Base-by-base conservation (phyloP, 495 filamentous ascomycete species). In the Xylaria telfairii region DNA sequence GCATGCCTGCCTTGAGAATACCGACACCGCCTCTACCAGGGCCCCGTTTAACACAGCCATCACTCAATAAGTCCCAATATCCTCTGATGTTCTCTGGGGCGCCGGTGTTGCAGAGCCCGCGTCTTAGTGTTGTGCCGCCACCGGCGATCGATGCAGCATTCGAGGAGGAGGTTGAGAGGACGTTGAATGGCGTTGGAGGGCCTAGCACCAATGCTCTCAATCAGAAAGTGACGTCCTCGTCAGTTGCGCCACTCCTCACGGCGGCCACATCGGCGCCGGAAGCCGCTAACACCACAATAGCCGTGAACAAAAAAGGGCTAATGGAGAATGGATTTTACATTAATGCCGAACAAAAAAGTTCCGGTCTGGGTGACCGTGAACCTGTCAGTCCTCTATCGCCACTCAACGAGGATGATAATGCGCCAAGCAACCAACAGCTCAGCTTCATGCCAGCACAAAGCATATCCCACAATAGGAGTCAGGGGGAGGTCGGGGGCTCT, bases 81-180 rank as follows among this genome's bases (percentile, higher is more conserved):
- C 34, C 34, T 17, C 19, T 10, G 4, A 46, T 1, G 7, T 1
- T 47, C 7, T 24, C n/a, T 13, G 19, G 24, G 2, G 56, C 42
- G 5, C 17, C 17, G 17, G 37, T 26, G 10, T 42, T 74, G 2
- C 61, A 65, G 65, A 75, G 72, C 51, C 75, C 76, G 5, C 65
- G 72, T 24, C 13, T 72, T 32, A 53, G 37, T 41, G 68, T 47
- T 46, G 62, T 74, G 17, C 76, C 76, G 13, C 67, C 73, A 44
- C 71, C 74, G 53, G 65, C 74, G 2, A 76, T 78, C 56, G 69
- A 71, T n/a, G 64, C 13, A 17, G 71, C 71, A 34, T 72, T 75
- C 26, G 39, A 56, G 28, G 61, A 59, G 44, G 64, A 65, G 13
- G 65, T 34, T 0, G 61, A 61, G 24, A 54, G 41, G 21, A 60